Conservation (phyloP, 75 land plant species). For the Ceratopteris richardii region DNA sequence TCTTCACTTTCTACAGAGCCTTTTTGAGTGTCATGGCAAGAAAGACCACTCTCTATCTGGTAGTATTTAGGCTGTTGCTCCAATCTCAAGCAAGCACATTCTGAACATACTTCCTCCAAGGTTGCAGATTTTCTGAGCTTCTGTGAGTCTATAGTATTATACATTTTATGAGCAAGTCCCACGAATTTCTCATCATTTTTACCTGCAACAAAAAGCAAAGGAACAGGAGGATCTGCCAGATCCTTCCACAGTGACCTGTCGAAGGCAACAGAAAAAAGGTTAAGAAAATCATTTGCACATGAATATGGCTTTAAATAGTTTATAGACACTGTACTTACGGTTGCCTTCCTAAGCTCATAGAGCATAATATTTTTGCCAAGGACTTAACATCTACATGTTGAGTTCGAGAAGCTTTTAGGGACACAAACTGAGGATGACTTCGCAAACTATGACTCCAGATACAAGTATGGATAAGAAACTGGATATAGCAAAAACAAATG, state of each 20-base stretch:
- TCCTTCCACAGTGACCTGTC: slow-evolving; percentile 78
- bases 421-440: slow-evolving; percentile 53
- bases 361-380: slow-evolving; percentile 48
- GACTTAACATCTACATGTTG: slow-evolving; percentile 35
- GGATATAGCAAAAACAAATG: background rate
- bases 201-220: slow-evolving; percentile 68
- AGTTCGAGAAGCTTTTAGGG: slow-evolving; percentile 31
- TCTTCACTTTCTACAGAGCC: background rate
- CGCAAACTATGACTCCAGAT: slow-evolving; percentile 54
- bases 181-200: slow-evolving; percentile 65
- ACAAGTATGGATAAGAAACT: no score
- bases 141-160: background rate
- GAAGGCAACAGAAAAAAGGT: background rate
- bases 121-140: background rate
- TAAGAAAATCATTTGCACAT: background rate
- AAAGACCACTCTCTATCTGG: slow-evolving; percentile 1
- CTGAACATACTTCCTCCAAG: background rate
- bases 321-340: no score
- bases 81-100: background rate
- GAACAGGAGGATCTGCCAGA: slow-evolving; percentile 30
- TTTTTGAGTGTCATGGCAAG: background rate
- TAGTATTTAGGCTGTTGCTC: background rate
- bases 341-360: slow-evolving; percentile 72
- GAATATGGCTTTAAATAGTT: no score
- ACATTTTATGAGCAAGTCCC: slow-evolving; percentile 57